phyloP scores from a whole-genome alignment of 1,139 yeast species.

The Nadsonia commutata region DNA sequence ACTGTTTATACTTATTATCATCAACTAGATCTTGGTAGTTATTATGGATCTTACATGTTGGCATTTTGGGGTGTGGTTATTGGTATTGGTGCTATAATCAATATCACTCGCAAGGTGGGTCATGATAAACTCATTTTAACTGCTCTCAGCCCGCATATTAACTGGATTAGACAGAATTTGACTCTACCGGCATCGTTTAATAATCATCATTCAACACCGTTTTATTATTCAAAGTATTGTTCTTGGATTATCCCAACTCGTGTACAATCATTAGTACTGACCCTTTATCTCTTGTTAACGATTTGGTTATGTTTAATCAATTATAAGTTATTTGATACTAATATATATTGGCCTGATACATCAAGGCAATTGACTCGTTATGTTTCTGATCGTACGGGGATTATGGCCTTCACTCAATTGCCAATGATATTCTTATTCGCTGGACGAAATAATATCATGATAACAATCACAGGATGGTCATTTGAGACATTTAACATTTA shows the following conservation, averaged over 20 bases:
- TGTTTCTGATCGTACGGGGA: slow-evolving; percentile 48
- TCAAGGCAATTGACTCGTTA: slow-evolving; percentile 32
- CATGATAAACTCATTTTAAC: slow-evolving; percentile 26
- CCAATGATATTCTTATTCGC: slow-evolving; percentile 44
- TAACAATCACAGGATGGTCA: slow-evolving; percentile 52
- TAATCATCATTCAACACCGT: slow-evolving; percentile 27
- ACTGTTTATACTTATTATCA: not conserved
- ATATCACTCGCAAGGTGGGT: slow-evolving; percentile 7
- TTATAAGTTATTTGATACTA: slow-evolving; percentile 27
- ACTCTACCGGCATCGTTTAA: slow-evolving; percentile 36
- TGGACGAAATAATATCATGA: slow-evolving; percentile 54
- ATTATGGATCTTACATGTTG: slow-evolving; percentile 3
- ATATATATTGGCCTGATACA: slow-evolving; percentile 22
- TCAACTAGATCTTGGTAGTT: slow-evolving; percentile 3
- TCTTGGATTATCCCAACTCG: slow-evolving; percentile 43
- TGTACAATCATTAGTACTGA: slow-evolving; percentile 36
- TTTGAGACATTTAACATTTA: slow-evolving; percentile 43
- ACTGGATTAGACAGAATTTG: slow-evolving; percentile 27
- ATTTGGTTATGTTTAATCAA: slow-evolving; percentile 26
- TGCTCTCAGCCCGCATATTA: slow-evolving; percentile 16
- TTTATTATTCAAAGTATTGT: slow-evolving; percentile 27
- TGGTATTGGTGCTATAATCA: slow-evolving; percentile 7
- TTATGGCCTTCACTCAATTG: slow-evolving; percentile 31
- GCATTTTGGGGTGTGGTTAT: slow-evolving; percentile 22
- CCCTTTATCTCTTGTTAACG: slow-evolving; percentile 30